phyloP scores from a whole-genome alignment of 2,329 filamentous ascomycete species.

The Botrytis elliptica region DNA sequence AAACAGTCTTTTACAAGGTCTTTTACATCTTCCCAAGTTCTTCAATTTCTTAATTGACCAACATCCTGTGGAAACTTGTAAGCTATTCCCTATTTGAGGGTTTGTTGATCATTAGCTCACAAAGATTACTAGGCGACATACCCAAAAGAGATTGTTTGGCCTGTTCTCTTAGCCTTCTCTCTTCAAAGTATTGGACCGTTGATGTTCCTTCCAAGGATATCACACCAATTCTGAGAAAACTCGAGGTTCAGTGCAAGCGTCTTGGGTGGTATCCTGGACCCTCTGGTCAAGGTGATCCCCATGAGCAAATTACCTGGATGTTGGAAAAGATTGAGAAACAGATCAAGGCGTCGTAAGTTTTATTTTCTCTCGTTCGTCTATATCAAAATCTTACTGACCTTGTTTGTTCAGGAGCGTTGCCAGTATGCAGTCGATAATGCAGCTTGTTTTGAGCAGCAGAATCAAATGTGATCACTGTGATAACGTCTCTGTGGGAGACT shows the following conservation, averaged over 20 bases:
- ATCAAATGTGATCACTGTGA: conserved; percentile 34
- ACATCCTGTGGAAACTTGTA: conserved; percentile 32
- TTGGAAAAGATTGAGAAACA: conserved; percentile 32
- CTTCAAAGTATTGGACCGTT: conserved; percentile 17
- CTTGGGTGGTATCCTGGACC: conserved; percentile 13
- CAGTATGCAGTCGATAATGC: conserved; percentile 30
- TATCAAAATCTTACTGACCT: conserved; percentile 1
- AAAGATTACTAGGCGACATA: neutral
- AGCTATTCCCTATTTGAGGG: neutral
- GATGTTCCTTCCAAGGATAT: neutral
- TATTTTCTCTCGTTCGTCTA: too few species aligned
- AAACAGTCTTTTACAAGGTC: conserved; percentile 38
- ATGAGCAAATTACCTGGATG: conserved; percentile 37
- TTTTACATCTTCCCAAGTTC: conserved; percentile 40
- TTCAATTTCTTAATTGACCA: conserved; percentile 37
- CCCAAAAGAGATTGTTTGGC: conserved; percentile 22
- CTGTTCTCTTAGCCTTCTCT: conserved; percentile 20
- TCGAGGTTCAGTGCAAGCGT: conserved; percentile 1
- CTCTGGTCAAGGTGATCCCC: conserved; percentile 37
- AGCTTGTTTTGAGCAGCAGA: conserved; percentile 23
- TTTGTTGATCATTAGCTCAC: conserved; percentile 1
- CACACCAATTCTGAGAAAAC: conserved; percentile 2
- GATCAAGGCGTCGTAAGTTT: conserved; percentile 32
- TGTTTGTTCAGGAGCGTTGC: conserved; percentile 21
- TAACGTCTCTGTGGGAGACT: conserved; percentile 25